Conservation (phyloP, 306 rosid genomes). For the Quercus cerris region DNA sequence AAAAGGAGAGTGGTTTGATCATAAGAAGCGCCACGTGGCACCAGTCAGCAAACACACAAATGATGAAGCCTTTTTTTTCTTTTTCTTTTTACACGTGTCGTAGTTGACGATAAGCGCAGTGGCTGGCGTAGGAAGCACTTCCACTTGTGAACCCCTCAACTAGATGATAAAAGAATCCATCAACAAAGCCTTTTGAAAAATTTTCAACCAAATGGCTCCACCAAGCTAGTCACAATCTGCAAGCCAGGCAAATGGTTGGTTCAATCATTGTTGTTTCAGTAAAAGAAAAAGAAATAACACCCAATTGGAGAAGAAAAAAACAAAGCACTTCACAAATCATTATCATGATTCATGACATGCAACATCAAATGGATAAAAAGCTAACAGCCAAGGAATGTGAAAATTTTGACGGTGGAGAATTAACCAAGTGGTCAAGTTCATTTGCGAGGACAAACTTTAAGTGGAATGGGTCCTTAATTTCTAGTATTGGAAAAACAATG, state of each 20-base stretch:
- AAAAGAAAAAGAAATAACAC: conserved; percentile 2
- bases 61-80: neutral
- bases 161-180: neutral
- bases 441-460: neutral
- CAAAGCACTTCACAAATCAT: neutral
- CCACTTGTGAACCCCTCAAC: neutral
- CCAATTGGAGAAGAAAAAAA: neutral
- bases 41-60: neutral
- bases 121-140: neutral
- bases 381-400: neutral
- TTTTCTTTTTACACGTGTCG: neutral
- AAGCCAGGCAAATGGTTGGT: conserved; percentile 12
- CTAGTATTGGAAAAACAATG: neutral
- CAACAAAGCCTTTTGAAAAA: neutral
- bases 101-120: neutral
- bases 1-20: neutral
- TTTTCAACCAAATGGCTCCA: conserved; percentile 20
- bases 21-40: neutral
- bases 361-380: neutral
- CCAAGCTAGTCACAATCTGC: conserved; percentile 24
- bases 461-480: neutral
- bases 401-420: neutral
- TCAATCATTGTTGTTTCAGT: conserved; percentile 33
- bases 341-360: conserved; percentile 6
- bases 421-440: neutral